Percentiles rank a stretch among this genome's conserved stretches.
Evolutionary conservation across 164 flowering plant genomes (phyloP).

Genomic region (Berberis thunbergii): DNA sequence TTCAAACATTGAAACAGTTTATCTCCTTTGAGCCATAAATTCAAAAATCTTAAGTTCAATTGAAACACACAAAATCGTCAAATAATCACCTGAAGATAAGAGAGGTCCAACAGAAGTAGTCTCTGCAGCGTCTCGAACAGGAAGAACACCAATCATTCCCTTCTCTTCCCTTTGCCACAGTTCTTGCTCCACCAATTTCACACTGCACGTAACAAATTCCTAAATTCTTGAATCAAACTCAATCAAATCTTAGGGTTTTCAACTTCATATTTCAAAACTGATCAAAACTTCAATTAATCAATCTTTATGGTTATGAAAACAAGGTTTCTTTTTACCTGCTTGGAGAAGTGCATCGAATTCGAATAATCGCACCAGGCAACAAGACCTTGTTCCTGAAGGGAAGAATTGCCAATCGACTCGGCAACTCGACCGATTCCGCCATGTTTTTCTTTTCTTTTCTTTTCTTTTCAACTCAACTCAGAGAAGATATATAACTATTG

Average conservation of each 20-base stretch:
- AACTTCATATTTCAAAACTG: too few species aligned
- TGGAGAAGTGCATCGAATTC: slow-evolving; percentile 95
- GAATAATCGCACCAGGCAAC: slow-evolving; percentile 91
- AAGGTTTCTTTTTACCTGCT: slow-evolving; percentile 48
- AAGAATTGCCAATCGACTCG: slow-evolving; percentile 83
- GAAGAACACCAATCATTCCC: slow-evolving; percentile 90
- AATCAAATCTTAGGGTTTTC: too few species aligned
- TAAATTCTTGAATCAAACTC: neutral
- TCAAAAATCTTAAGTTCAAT: neutral
- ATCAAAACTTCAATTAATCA: too few species aligned
- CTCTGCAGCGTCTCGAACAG: slow-evolving; percentile 82
- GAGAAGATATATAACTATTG: too few species aligned
- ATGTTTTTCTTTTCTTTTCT: slow-evolving; percentile 13
- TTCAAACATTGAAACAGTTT: slow-evolving; percentile 8
- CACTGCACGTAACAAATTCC: slow-evolving; percentile 29
- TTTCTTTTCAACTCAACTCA: neutral
- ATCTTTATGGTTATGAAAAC: too few species aligned
- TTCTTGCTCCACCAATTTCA: slow-evolving; percentile 98
- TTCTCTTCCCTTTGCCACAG: slow-evolving; percentile 98
- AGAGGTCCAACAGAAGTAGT: slow-evolving; percentile 33
- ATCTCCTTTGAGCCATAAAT: slow-evolving; percentile 3
- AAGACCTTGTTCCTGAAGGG: slow-evolving; percentile 95
- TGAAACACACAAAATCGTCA: neutral
- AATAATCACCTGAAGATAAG: slow-evolving; percentile 19
- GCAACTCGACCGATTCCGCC: slow-evolving; percentile 87